Evolutionary conservation across 2,329 filamentous ascomycete species (phyloP), one percentile per base, ranked within the genome.

Genomic region (Zasmidium angulare): DNA sequence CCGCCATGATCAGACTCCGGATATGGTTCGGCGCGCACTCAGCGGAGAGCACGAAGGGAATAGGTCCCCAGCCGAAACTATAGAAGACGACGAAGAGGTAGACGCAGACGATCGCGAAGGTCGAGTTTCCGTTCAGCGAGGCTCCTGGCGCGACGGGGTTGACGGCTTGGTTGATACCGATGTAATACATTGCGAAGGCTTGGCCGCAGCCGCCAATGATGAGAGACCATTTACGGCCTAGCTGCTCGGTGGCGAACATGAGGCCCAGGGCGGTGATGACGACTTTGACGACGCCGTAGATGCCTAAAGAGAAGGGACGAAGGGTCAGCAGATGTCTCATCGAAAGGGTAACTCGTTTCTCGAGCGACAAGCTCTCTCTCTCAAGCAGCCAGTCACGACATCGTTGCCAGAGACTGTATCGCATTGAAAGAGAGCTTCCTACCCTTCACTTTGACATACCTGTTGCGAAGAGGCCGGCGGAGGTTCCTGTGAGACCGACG

Each of bases 71-170:
- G 20, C 71, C 77, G 55, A 79, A 78, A 1, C 72, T 76, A 68
- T 78, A 79, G 65, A 79, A 79, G 10, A 79, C 75, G 7, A 79
- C 78, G 54, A 78, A 79, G 6, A 79, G 70, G 61, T 82, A 82
- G 3, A 83, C 78, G 68, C 81, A 82, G 53, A 82, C 75, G 70
- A 83, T 81, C 9, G 78, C 76, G 51, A 82, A 78, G 50, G 74
- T 76, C 58, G 70, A 88, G 11, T 88, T 86, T 0, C 84, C 78
- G 1, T 86, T 83, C 17, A 68, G 53, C 10, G 56, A 23, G 19
- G 50, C 19, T 12, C 65, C 63, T 21, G 58, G 22, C 1, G 83
- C 69, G 0, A 86, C 86, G 0, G 85, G 84, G 60, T 82, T 77
- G 19, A 71, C 62, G 22, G 68, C 68, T 36, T 68, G 65, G 50